A percentile compares a stretch with the other conserved stretches of the same genome.
These are phyloP conservation scores for Aspergillus japonicus DNA, from an alignment of 2,329 filamentous ascomycete species.

Conservation along the genomic window DNA sequence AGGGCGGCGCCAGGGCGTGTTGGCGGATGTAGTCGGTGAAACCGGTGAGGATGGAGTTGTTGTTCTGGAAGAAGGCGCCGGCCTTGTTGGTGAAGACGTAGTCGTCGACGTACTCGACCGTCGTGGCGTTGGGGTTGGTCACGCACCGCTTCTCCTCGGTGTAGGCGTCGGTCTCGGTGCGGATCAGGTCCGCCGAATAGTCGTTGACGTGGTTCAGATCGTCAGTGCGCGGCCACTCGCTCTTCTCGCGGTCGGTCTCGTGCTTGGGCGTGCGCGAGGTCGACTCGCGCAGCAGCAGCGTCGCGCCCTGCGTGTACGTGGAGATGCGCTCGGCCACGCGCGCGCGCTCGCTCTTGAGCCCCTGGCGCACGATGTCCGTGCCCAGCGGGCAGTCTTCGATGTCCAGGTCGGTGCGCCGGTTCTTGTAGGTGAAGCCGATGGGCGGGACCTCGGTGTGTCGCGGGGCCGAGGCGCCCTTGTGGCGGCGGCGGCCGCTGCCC, in stretches of 20 bases:
- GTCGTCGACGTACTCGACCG: conserved; percentile 82
- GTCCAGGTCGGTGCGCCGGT: conserved; percentile 75
- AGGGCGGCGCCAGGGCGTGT: conserved; percentile 61
- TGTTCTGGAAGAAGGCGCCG: conserved; percentile 98
- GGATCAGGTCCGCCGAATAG: conserved; percentile 47
- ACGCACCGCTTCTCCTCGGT: conserved; percentile 84
- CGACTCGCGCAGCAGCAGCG: conserved; percentile 82
- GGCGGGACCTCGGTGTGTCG: conserved; percentile 61
- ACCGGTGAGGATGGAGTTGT: conserved; percentile 88
- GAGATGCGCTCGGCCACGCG: conserved; percentile 69
- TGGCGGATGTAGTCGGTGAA: conserved; percentile 87
- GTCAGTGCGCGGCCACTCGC: conserved; percentile 23
- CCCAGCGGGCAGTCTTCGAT: conserved; percentile 98
- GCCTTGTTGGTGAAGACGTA: conserved; percentile 89
- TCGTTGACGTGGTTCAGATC: conserved; percentile 25
- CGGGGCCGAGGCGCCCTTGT: conserved; percentile 44
- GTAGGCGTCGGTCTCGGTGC: conserved; percentile 58
- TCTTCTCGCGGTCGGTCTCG: conserved; percentile 3
- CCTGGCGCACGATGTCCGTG: conserved; percentile 77
- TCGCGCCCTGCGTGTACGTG: conserved; percentile 78
- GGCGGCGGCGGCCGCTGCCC: conserved; percentile 47
- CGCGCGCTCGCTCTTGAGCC: conserved; percentile 75
- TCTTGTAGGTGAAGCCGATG: conserved; percentile 89
- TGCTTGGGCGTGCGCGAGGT: conserved; percentile 59
- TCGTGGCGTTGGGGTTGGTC: conserved; percentile 77